Evolutionary conservation across 345 rosid species (phyloP).

Genomic region (Rubroshorea leprosula): DNA sequence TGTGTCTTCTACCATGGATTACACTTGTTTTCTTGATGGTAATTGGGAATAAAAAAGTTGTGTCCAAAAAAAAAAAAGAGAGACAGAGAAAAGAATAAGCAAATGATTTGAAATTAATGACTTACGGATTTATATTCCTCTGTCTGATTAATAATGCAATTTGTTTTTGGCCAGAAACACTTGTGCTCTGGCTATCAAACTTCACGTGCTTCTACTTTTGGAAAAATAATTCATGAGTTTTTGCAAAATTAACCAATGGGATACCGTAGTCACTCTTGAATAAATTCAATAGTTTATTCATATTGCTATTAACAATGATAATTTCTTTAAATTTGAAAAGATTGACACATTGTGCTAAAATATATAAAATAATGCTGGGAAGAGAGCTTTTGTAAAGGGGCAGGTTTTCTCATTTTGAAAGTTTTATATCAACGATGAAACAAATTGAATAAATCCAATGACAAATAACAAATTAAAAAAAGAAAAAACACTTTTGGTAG

Average conservation of each 20-base stretch:
- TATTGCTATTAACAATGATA: too few species aligned
- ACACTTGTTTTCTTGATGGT: not conserved
- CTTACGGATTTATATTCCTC: not conserved
- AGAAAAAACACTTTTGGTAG: not conserved
- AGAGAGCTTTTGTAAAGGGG: not conserved
- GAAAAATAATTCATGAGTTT: too few species aligned
- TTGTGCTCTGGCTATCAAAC: not conserved
- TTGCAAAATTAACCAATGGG: too few species aligned
- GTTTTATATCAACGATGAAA: not conserved
- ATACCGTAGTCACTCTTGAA: too few species aligned
- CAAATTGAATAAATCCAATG: constrained; percentile 1
- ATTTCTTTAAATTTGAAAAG: too few species aligned
- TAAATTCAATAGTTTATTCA: too few species aligned
- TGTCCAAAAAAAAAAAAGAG: not conserved
- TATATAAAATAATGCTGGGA: too few species aligned
- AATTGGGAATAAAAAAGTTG: too few species aligned
- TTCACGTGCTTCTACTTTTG: not conserved
- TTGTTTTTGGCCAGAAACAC: too few species aligned
- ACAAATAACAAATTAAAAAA: not conserved
- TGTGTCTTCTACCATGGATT: not conserved
- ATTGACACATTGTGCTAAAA: too few species aligned
- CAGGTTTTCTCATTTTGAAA: not conserved
- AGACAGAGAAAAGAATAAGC: too few species aligned
- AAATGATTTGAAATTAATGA: not conserved
- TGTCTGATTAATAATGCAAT: not conserved